Base-by-base conservation (phyloP, 345 rosid genomes). In the Bretschneidera sinensis region DNA sequence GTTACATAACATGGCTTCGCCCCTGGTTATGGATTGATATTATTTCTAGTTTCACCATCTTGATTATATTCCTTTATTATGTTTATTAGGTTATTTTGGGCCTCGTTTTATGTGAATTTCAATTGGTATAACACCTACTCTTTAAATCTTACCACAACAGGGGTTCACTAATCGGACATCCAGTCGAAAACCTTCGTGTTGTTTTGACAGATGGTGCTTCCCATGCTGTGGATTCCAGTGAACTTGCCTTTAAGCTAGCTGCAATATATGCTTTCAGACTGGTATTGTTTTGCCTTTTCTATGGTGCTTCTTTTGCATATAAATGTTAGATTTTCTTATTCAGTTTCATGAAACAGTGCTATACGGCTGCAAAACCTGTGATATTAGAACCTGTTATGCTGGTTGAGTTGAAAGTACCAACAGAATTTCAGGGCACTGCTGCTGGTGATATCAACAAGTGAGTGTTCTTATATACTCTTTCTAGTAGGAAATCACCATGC, bases 381-480 rank as follows among this genome's bases (percentile, higher is more conserved):
- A 91, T 95, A 52, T 72, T 95, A 71, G 99, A 95, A 76, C 99
- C 99, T 9, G 77, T 95, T 47, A 95, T 95, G 98, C 61, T 85
- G 79, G 95, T 95, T 21, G 99, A 95, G 82, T 73, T 95, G 71
- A 95, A 95, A 78, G 86, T 84, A 15, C 99, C 99, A 9, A 85
- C 96, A 19, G 98, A 95, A 61, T 91, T 88, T 76, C 99, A 95
- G 87, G 99, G 99, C 10, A 79, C 89, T 28, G 96, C 86, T 51
- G 91, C 94, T 61, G 99, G 98, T 73, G 97, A 94, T 76, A 79
- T 94, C 55, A 94, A 94, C 84, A 94, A 91, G 99, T 94, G 72
- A 73, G 85, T 63, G 10, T 18, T 21, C 24, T 61, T 23, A 20
- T 21, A 43, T 55, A 6, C 25, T 61, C 60, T 35, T 49, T 53